A percentile compares a stretch with the other conserved stretches of the same genome.
Conservation (phyloP, 139 green algal species). For the Asterochloris sp. region DNA sequence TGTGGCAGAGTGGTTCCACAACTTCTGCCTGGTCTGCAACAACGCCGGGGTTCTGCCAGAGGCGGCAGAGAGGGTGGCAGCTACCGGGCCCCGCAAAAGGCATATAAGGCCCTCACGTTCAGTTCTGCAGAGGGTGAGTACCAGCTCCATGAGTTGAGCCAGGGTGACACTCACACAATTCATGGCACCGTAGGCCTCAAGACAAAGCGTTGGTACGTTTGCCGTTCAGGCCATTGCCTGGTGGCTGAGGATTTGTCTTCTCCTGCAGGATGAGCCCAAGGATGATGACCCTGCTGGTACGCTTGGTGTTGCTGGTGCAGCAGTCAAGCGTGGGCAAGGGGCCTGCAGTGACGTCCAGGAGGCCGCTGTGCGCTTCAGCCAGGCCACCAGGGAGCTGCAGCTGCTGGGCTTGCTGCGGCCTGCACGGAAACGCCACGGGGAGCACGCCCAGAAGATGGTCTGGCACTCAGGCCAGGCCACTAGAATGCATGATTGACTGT, state of each 20-base stretch:
- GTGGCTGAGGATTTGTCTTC: too few relatives aligned
- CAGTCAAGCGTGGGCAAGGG: neutral
- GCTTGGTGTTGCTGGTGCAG: neutral
- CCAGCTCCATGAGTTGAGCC: neutral
- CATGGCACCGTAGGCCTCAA: neutral
- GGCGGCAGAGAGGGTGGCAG: neutral
- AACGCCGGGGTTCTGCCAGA: neutral
- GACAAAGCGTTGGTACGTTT: too few relatives aligned
- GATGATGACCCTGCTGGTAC: neutral
- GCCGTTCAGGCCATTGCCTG: too few relatives aligned
- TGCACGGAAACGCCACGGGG: constrained; percentile 26
- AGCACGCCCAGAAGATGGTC: constrained; percentile 36
- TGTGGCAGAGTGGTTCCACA: constrained; percentile 48
- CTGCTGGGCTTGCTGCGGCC: constrained; percentile 42
- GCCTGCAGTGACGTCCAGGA: neutral
- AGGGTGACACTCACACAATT: neutral
- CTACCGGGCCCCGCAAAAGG: neutral
- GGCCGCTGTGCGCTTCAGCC: constrained; percentile 40
- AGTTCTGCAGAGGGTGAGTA: constrained; percentile 3
- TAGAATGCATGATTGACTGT: too few relatives aligned
- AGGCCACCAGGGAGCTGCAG: constrained; percentile 41
- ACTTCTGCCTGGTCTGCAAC: constrained; percentile 27
- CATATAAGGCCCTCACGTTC: neutral
- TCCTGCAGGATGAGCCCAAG: neutral
- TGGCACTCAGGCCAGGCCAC: constrained; percentile 15